Evolutionary conservation across 352 stramenopile genomes (phyloP), one percentile per base, ranked within the genome.

Genomic region (Phytopythium aichiense): DNA sequence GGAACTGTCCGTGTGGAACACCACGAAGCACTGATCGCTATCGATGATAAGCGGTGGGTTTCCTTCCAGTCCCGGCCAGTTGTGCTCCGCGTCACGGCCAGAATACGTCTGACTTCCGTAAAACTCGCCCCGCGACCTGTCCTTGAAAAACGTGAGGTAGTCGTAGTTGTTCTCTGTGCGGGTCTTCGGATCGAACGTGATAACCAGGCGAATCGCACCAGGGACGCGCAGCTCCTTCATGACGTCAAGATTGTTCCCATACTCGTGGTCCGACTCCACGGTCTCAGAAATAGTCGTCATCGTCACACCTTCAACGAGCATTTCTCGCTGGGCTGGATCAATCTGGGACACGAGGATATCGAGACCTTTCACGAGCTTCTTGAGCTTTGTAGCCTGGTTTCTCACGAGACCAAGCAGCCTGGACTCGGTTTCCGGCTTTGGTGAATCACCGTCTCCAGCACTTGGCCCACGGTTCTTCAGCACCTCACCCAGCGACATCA

Each of bases 151-250:
- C 18, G 81, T 93, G 28, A 97, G 64, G 60, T 94, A 96, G 61
- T 97, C 91, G 62, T 96, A 96, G 57, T 90, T 92, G 31, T 74
- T 73, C 64, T 97, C 91, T 7, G 88, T 96, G 56, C 84, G 73
- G 7, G 69, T 92, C 45, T 67, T 72, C 22, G 84, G 48, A 51
- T 97, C 90, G 56, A 97, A 97, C 7, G 75, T 83, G 28, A 97
- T 85, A 30, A 79, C 74, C 28, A 97, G 90, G 35, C 66, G 68
- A 9, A 60, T 77, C 31, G 89, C 89, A 16, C 89, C 88, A 45
- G 79, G 71, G 20, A 97, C 79, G n/a, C 70, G 61, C 31, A 97
- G 67, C 60, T 94, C 73, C 18, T 65, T 86, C 16, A 87, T 57
- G 38, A 80, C 71, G 58, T 97, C 77, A 56, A 88, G 76, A 46